Percentiles rank a stretch among this genome's conserved stretches.
phyloP scores from a whole-genome alignment of 225 moss, liverwort and hornwort species.

The Takakia lepidozioides region DNA sequence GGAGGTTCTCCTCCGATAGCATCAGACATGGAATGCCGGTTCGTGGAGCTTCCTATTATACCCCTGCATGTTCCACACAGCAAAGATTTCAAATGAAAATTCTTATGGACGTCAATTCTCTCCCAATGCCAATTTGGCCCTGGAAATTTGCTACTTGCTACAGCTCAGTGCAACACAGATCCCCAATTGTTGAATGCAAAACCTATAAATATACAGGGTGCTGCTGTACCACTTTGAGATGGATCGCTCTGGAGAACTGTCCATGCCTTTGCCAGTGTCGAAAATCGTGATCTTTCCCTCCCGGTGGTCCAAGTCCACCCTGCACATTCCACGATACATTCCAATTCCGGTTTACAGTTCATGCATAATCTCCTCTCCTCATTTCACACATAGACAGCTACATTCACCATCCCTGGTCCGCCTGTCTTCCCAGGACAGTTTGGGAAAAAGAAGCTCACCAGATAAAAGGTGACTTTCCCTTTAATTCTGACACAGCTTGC shows the following conservation, averaged over 20 bases:
- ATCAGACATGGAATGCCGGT: conserved; percentile 18
- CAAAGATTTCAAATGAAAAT: too few species aligned
- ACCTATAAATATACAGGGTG: not conserved
- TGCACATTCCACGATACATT: too few species aligned
- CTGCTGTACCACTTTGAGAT: conserved; percentile 31
- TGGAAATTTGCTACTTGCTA: too few species aligned
- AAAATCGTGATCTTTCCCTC: conserved; percentile 20
- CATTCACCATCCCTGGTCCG: too few species aligned
- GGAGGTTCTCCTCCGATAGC: conserved; percentile 43
- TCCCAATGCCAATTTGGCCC: too few species aligned
- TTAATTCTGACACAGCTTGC: conserved; percentile 29
- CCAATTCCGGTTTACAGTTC: too few species aligned
- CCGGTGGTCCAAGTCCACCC: conserved; percentile 22
- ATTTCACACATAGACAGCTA: too few species aligned
- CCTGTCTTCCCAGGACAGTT: not conserved
- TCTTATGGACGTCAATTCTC: too few species aligned
- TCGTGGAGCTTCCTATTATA: conserved; percentile 37
- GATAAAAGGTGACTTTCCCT: conserved; percentile 26
- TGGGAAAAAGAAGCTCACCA: conserved; percentile 10
- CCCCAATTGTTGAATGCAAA: too few species aligned
- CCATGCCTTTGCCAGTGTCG: conserved; percentile 50
- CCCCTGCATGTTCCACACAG: too few species aligned
- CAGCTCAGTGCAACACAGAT: too few species aligned
- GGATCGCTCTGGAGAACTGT: conserved; percentile 19
- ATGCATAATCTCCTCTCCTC: too few species aligned